Evolutionary conservation across 192 early-diverging fungal genomes (phyloP), one percentile per base, ranked within the genome.

Genomic region (Gaertneriomyces sp.): DNA sequence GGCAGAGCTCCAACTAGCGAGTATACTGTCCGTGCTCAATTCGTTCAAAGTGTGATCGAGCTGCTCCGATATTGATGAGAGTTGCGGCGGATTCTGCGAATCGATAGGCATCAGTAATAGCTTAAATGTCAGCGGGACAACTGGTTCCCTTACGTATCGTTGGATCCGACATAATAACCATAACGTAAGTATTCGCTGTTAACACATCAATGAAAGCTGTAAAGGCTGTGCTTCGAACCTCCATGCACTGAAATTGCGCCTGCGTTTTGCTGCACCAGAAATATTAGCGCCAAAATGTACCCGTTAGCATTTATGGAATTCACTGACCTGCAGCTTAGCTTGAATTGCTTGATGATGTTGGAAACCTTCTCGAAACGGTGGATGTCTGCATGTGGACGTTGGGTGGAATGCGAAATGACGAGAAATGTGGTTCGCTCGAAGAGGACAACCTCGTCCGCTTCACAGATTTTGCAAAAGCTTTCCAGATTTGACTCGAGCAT

Each of bases 361-460:
- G 85, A 88, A 12, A 94, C 88, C 74, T 94, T 94, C 73, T 93
- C 91, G 72, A 94, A 94, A 10, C 92, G 87, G 66, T 92, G 89
- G 4, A 81, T 68, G 65, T 94, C 92, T 7, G 82, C 76, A 42
- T 79, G 75, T 38, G 82, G 76, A 7, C 69, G 69, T 38, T 70
- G 68, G 33, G 87, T 86, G 17, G 88, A 78, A 67, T 90, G 89
- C 8, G 92, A 89, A 69, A 99, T 95, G 38, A 96, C 93, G 61
- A 99, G 76, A 71, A 99, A 99, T 19, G 96, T 98, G 20, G 93
- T 86, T 38, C 90, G 76, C 73, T 99, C 96, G 73, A 98, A 99
- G 25, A 99, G 74, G 3, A 95, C 91, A 33, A 99, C 90, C 72
- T 99, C 95, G 47, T 92, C 85, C 0, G 94, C 95, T 53, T 98